Percentiles rank a stretch among this genome's conserved stretches.
These are phyloP conservation scores for Thalia dealbata DNA, from an alignment of 176 grass and related monocot species.

Conservation along the genomic window DNA sequence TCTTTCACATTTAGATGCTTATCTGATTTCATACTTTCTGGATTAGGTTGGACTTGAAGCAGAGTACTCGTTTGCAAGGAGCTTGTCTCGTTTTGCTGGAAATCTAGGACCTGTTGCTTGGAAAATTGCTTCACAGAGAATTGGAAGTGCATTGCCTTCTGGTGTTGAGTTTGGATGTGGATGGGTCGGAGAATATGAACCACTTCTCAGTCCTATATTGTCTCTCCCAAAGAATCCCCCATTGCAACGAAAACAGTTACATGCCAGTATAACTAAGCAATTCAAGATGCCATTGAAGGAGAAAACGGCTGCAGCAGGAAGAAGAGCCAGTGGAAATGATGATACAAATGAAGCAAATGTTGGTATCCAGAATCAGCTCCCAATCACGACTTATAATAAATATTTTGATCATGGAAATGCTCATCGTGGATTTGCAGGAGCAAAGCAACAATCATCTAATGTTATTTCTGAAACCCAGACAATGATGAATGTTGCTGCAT, in stretches of 20 bases:
- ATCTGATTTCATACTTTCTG: conserved; percentile 19
- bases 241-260: conserved; percentile 2
- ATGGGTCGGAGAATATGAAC: conserved; percentile 54
- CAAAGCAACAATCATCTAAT: conserved; percentile 45
- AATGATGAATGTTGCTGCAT: conserved; percentile 24
- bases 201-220: conserved; percentile 47
- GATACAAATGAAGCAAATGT: conserved; percentile 12
- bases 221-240: conserved; percentile 40
- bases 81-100: conserved; percentile 46
- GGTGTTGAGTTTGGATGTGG: conserved; percentile 57
- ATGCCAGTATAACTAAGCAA: conserved; percentile 13
- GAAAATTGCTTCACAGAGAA: conserved; percentile 47
- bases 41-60: conserved; percentile 54
- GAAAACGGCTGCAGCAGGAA: conserved; percentile 25
- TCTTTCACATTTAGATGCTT: conserved; percentile 11
- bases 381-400: conserved; percentile 24
- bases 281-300: conserved; percentile 22
- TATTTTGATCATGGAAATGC: conserved; percentile 25
- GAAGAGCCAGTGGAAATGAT: conserved; percentile 19
- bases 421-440: conserved; percentile 24
- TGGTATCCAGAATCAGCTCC: conserved; percentile 17
- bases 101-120: conserved; percentile 44
- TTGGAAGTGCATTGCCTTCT: conserved; percentile 34
- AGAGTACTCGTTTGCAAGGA: conserved; percentile 50
- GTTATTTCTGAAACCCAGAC: conserved; percentile 33